Conservation (phyloP, 2,329 filamentous ascomycete genomes). For the Fusarium concolor region DNA sequence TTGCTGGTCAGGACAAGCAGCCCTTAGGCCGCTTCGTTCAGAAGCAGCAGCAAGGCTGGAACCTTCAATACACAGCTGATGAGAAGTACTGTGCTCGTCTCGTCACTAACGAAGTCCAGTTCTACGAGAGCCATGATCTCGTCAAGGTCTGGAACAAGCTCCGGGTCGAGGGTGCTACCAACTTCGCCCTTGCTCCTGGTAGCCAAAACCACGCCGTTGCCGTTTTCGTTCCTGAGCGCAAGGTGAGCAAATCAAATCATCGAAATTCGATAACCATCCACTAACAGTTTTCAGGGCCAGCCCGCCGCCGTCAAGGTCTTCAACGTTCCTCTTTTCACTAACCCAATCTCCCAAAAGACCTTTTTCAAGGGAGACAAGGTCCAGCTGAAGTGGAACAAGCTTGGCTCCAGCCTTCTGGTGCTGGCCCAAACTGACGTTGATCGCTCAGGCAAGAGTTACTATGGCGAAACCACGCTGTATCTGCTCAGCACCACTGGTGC, state of each 20-base stretch:
- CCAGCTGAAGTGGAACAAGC: conserved; percentile 96
- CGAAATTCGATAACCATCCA: neutral
- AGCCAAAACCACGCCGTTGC: conserved; percentile 87
- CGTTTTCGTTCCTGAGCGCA: conserved; percentile 94
- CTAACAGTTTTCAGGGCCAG: conserved; percentile 73
- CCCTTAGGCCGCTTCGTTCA: conserved; percentile 93
- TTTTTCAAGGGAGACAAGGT: conserved; percentile 99
- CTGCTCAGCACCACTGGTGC: conserved; percentile 90
- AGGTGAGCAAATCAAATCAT: conserved; percentile 65
- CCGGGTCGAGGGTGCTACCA: conserved; percentile 86
- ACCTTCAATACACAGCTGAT: conserved; percentile 94
- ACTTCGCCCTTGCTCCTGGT: conserved; percentile 91
- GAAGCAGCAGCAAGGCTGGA: conserved; percentile 95
- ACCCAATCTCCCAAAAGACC: conserved; percentile 92
- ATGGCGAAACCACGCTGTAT: conserved; percentile 97
- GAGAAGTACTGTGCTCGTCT: conserved; percentile 92
- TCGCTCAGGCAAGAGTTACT: conserved; percentile 98
- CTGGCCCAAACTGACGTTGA: conserved; percentile 98
- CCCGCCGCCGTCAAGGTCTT: conserved; percentile 95
- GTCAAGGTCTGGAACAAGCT: conserved; percentile 94
- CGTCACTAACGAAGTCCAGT: conserved; percentile 98
- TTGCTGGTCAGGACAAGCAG: conserved; percentile 72
- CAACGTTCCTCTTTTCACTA: conserved; percentile 87
- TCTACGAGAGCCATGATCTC: conserved; percentile 90
- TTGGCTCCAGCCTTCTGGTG: conserved; percentile 91